A percentile compares a stretch with the other conserved stretches of the same genome.
phyloP scores from a whole-genome alignment of 1,139 yeast species.

The Entelexis sorbosivorans region DNA sequence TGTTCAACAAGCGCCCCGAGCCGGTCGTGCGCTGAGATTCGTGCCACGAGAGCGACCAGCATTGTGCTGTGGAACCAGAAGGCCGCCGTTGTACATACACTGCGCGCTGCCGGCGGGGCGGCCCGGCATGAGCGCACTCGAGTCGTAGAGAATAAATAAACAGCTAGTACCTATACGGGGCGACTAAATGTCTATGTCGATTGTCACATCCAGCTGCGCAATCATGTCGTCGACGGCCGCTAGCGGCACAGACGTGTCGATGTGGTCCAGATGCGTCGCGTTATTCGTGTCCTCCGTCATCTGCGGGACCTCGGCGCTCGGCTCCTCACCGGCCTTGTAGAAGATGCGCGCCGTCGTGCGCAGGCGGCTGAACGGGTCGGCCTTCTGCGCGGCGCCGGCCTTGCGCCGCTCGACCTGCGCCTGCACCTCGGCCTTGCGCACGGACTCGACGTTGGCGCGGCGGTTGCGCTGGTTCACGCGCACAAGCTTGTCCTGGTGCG shows the following conservation, averaged over 20 bases:
- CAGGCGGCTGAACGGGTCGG: slow-evolving; percentile 84
- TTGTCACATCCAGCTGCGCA: slow-evolving; percentile 36
- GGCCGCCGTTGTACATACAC: neutral
- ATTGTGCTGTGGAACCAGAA: no score
- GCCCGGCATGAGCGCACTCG: neutral
- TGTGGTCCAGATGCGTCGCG: slow-evolving; percentile 4
- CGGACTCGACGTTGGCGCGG: slow-evolving; percentile 61
- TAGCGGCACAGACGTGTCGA: slow-evolving; percentile 25
- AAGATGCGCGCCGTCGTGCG: slow-evolving; percentile 79
- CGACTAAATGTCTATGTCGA: slow-evolving; percentile 34
- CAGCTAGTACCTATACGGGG: neutral
- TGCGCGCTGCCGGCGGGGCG: no score
- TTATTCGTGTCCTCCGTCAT: slow-evolving; percentile 20
- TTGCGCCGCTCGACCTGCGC: slow-evolving; percentile 49
- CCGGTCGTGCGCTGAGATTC: no score
- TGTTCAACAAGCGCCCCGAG: slow-evolving; percentile 28
- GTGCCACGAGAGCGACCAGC: no score
- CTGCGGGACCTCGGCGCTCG: slow-evolving; percentile 8
- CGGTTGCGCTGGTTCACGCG: slow-evolving; percentile 64
- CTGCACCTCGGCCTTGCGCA: slow-evolving; percentile 68
- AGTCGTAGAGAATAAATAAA: neutral
- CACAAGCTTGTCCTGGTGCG: slow-evolving; percentile 10
- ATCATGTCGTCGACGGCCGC: slow-evolving; percentile 39
- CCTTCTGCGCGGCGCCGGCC: slow-evolving; percentile 32
- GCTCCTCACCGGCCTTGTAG: slow-evolving; percentile 35